Evolutionary conservation across 257 asterid species (phyloP).

Genomic region (Solanum tarijense): DNA sequence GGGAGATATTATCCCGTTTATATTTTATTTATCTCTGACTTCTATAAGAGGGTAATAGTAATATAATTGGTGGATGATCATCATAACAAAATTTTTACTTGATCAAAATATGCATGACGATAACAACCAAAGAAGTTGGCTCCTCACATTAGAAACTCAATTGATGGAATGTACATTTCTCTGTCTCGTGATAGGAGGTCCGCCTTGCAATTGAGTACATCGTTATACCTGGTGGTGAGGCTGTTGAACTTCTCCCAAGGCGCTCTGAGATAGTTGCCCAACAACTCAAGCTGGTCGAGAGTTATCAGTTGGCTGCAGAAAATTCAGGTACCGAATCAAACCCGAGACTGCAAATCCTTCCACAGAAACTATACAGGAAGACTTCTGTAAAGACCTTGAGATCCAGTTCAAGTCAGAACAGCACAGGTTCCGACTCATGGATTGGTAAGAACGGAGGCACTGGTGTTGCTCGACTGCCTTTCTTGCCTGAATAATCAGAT

Average conservation of each 20-base stretch:
- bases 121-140: background rate
- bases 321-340: slow-evolving; percentile 78
- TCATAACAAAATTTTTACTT: background rate
- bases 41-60: background rate
- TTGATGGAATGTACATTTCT: background rate
- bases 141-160: background rate
- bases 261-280: slow-evolving; percentile 85
- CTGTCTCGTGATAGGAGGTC: slow-evolving; percentile 45
- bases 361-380: slow-evolving; percentile 45
- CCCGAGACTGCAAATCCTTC: slow-evolving; percentile 89
- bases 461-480: slow-evolving; percentile 42
- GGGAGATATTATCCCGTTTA: background rate
- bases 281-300: slow-evolving; percentile 79
- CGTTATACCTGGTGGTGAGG: slow-evolving; percentile 92
- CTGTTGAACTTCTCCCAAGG: slow-evolving; percentile 96
- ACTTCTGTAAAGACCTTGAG: slow-evolving; percentile 7
- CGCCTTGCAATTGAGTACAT: slow-evolving; percentile 95
- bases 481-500: slow-evolving; percentile 46
- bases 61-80: background rate
- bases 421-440: slow-evolving; percentile 4
- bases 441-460: slow-evolving; percentile 22
- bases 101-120: background rate
- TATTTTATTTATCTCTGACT: background rate
- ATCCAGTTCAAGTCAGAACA: slow-evolving; percentile 18
- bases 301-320: slow-evolving; percentile 78